phyloP scores from a whole-genome alignment of 306 rosid species.

The Sophora flavescens region DNA sequence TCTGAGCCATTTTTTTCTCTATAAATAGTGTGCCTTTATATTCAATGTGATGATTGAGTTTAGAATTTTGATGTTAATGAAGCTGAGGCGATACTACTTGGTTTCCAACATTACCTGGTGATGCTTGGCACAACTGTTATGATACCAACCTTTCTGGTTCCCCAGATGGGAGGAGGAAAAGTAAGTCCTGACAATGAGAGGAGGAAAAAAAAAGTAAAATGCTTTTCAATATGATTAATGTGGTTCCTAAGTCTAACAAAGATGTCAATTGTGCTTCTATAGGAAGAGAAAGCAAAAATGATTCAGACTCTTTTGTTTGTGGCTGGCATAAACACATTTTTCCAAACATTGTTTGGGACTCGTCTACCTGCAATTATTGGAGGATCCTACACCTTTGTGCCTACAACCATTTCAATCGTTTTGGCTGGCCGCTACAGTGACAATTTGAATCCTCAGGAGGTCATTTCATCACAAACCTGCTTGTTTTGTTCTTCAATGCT shows the following conservation, averaged over 20 bases:
- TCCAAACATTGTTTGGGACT: constrained; percentile 85
- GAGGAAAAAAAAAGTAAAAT: background rate
- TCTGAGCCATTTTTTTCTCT: background rate
- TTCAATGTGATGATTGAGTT: constrained; percentile 40
- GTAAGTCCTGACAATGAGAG: constrained; percentile 58
- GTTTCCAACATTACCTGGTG: constrained; percentile 96
- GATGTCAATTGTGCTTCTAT: constrained; percentile 37
- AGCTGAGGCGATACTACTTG: constrained; percentile 97
- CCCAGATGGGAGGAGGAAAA: constrained; percentile 97
- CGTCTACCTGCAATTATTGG: constrained; percentile 94
- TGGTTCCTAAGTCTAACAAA: constrained; percentile 35
- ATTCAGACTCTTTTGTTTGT: constrained; percentile 85
- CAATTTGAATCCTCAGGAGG: constrained; percentile 77
- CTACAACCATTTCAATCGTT: constrained; percentile 90
- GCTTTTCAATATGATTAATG: constrained; percentile 35
- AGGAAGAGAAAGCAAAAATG: constrained; percentile 97
- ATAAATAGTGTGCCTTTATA: constrained; percentile 4
- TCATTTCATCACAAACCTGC: constrained; percentile 41
- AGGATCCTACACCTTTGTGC: constrained; percentile 88
- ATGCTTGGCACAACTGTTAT: constrained; percentile 97
- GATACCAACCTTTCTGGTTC: constrained; percentile 80
- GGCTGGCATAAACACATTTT: constrained; percentile 87
- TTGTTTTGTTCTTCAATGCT: background rate
- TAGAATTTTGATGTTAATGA: constrained; percentile 44
- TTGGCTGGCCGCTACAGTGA: constrained; percentile 85